Conservation (phyloP, 2,329 filamentous ascomycete genomes). For the Chaetomium globosum region DNA sequence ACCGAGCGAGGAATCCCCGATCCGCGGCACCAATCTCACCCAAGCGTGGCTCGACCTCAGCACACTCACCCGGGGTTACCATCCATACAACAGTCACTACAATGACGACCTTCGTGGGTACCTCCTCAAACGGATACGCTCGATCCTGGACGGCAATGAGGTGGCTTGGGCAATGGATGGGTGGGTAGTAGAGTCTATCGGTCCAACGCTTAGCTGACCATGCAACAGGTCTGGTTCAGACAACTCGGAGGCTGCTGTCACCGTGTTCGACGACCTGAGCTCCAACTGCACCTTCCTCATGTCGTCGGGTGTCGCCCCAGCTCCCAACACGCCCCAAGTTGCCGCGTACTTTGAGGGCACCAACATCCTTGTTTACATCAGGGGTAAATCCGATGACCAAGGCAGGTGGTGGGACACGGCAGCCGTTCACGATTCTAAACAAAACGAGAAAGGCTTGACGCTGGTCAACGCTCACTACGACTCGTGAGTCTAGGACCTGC, state of each 20-base stretch:
- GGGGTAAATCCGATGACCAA: conserved; percentile 72
- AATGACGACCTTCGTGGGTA: conserved; percentile 82
- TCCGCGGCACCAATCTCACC: conserved; percentile 73
- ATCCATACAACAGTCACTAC: conserved; percentile 83
- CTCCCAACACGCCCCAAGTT: conserved; percentile 23
- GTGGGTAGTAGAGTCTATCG: conserved; percentile 22
- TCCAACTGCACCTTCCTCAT: conserved; percentile 74
- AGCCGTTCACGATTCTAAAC: conserved; percentile 45
- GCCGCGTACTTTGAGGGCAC: conserved; percentile 86
- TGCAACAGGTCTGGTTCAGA: conserved; percentile 33
- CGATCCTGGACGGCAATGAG: conserved; percentile 67
- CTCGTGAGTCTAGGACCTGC: conserved; percentile 48
- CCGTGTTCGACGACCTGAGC: conserved; percentile 75
- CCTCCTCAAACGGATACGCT: conserved; percentile 69
- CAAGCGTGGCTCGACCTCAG: conserved; percentile 87
- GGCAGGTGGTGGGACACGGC: conserved; percentile 70
- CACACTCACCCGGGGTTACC: conserved; percentile 71
- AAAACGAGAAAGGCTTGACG: conserved; percentile 70
- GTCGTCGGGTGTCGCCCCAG: conserved; percentile 36
- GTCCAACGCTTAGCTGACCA: conserved; percentile 17
- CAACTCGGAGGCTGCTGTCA: conserved; percentile 38
- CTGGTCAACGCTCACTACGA: conserved; percentile 96
- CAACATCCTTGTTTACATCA: conserved; percentile 90
- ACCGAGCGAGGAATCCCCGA: conserved; percentile 55
- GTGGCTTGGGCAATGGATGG: conserved; percentile 51